A percentile compares a stretch with the other conserved stretches of the same genome.
These are phyloP conservation scores for Castanopsis chinensis DNA, from an alignment of 306 rosid genomes.

Conservation along the genomic window DNA sequence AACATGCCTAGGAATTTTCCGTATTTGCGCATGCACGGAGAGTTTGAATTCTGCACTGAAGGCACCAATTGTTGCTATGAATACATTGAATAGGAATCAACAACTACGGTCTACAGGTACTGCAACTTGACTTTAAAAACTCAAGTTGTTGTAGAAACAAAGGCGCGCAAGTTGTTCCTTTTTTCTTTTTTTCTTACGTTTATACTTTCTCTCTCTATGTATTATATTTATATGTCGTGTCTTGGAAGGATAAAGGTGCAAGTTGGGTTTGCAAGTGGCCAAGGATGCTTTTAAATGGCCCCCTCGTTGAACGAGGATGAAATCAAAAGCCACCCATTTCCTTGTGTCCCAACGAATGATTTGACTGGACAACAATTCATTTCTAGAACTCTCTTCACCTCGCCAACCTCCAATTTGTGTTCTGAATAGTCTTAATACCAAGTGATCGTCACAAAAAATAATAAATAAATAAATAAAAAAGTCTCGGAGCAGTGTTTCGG, in stretches of 20 bases:
- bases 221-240: conserved; percentile 1
- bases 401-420: not conserved
- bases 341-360: conserved; percentile 18
- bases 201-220: not conserved
- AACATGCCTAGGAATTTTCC: conserved; percentile 12
- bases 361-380: conserved; percentile 16
- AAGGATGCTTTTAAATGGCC: conserved; percentile 27
- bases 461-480: too few relatives aligned
- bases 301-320: conserved; percentile 4
- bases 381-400: not conserved
- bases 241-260: conserved; percentile 28
- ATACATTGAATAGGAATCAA: conserved; percentile 24
- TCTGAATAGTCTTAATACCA: too few relatives aligned
- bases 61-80: conserved; percentile 19
- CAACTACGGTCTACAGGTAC: conserved; percentile 4
- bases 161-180: conserved; percentile 43
- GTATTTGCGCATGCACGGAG: conserved; percentile 6
- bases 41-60: conserved; percentile 4
- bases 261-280: conserved; percentile 64
- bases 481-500: too few relatives aligned
- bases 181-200: conserved; percentile 15
- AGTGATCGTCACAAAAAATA: not conserved
- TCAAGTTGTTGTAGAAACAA: conserved; percentile 43
- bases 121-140: conserved; percentile 38
- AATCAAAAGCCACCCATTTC: conserved; percentile 8